phyloP scores from a whole-genome alignment of 2,329 filamentous ascomycete species.

The Hortaea sp. region DNA sequence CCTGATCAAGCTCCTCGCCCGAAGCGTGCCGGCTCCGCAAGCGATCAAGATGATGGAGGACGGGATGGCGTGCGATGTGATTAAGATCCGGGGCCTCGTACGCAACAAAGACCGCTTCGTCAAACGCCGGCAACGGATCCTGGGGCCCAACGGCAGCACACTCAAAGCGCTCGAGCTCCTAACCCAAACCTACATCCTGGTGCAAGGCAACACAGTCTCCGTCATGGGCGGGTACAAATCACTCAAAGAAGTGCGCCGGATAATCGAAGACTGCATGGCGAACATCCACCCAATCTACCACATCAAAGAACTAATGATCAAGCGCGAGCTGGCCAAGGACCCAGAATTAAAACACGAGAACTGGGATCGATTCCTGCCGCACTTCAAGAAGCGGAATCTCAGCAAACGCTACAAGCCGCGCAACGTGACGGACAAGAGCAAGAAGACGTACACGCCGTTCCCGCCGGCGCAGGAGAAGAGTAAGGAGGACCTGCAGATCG shows the following conservation, averaged over 20 bases:
- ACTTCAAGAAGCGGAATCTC: slow-evolving; percentile 91
- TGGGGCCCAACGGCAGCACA: slow-evolving; percentile 84
- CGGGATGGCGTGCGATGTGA: slow-evolving; percentile 82
- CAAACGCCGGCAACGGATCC: slow-evolving; percentile 83
- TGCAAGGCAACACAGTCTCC: slow-evolving; percentile 91
- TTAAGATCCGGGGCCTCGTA: slow-evolving; percentile 87
- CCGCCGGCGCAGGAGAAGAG: slow-evolving; percentile 95
- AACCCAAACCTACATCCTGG: slow-evolving; percentile 83
- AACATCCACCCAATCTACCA: slow-evolving; percentile 87
- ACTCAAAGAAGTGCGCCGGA: slow-evolving; percentile 79
- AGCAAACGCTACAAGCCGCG: slow-evolving; percentile 72
- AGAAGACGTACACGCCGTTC: slow-evolving; percentile 94
- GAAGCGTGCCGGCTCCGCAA: slow-evolving; percentile 85
- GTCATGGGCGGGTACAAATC: slow-evolving; percentile 90
- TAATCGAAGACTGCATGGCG: slow-evolving; percentile 92
- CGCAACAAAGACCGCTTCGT: slow-evolving; percentile 92
- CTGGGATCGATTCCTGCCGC: slow-evolving; percentile 92
- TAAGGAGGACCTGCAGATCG: slow-evolving; percentile 96
- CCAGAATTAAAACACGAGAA: slow-evolving; percentile 76
- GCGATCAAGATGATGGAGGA: slow-evolving; percentile 92
- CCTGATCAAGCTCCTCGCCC: slow-evolving; percentile 81
- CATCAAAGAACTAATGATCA: slow-evolving; percentile 94
- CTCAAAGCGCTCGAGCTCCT: slow-evolving; percentile 89
- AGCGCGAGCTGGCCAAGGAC: slow-evolving; percentile 82
- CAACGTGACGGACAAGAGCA: slow-evolving; percentile 84